phyloP scores from a whole-genome alignment of 495 filamentous ascomycete genomes.

The Penicillium lagena region DNA sequence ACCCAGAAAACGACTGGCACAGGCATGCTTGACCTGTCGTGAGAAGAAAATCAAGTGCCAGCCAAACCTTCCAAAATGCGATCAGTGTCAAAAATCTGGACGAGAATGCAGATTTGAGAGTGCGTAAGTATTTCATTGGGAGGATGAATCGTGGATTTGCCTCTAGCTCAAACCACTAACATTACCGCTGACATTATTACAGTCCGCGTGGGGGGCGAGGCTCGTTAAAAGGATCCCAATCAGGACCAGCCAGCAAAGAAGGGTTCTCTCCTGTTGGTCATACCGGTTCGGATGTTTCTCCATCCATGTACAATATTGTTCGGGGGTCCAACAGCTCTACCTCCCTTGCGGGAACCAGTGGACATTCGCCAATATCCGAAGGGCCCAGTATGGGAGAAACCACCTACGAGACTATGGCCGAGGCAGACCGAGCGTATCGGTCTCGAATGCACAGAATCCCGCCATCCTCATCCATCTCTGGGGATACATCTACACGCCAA shows the following conservation, averaged over 20 bases:
- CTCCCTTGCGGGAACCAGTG: constrained; percentile 28
- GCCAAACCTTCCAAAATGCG: constrained; percentile 75
- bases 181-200: constrained; percentile 5
- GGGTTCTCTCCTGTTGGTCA: constrained; percentile 8
- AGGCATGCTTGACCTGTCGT: constrained; percentile 83
- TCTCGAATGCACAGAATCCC: constrained; percentile 11
- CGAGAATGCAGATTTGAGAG: constrained; percentile 79
- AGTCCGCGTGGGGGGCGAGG: constrained; percentile 37
- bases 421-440: constrained; percentile 20
- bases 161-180: background rate
- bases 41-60: constrained; percentile 98
- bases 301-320: constrained; percentile 26
- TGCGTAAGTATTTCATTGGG: constrained; percentile 55
- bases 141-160: background rate
- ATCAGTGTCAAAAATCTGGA: constrained; percentile 86
- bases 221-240: constrained; percentile 19
- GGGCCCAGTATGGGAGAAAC: constrained; percentile 22
- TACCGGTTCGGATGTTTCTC: constrained; percentile 23
- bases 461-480: constrained; percentile 7
- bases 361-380: constrained; percentile 33
- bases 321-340: constrained; percentile 29
- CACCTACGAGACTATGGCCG: constrained; percentile 18
- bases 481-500: constrained; percentile 8
- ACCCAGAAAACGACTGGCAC: constrained; percentile 79
- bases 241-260: constrained; percentile 18